These are phyloP conservation scores for Ilyonectria destructans DNA, from an alignment of 2,329 filamentous ascomycete genomes.

Conservation along the genomic window DNA sequence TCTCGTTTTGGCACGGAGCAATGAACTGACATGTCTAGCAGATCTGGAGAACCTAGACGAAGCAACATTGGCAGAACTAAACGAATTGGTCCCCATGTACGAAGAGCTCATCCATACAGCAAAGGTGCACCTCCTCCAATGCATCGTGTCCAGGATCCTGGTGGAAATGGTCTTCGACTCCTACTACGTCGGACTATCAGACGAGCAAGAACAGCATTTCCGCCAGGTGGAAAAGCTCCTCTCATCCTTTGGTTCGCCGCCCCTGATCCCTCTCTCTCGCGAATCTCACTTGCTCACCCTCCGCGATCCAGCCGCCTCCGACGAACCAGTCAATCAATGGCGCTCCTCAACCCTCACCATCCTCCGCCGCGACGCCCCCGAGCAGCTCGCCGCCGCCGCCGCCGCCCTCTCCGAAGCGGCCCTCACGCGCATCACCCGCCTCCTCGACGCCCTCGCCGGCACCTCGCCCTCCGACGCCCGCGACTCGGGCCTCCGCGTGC, in stretches of 20 bases:
- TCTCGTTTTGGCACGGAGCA: not conserved
- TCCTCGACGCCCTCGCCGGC: constrained; percentile 67
- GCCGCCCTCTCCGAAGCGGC: constrained; percentile 60
- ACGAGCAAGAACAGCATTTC: constrained; percentile 68
- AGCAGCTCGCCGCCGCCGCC: constrained; percentile 65
- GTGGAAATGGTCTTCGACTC: constrained; percentile 74
- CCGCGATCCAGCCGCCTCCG: constrained; percentile 56
- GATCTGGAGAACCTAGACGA: constrained; percentile 63
- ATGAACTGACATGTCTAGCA: constrained; percentile 43
- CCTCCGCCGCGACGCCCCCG: constrained; percentile 68
- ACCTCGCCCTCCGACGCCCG: constrained; percentile 60
- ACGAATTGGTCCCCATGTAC: constrained; percentile 71
- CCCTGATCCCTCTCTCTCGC: not conserved
- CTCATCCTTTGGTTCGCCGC: constrained; percentile 46
- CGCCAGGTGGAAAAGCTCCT: constrained; percentile 62
- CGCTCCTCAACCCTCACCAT: constrained; percentile 76
- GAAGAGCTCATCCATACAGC: constrained; percentile 67
- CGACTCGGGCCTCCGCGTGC: constrained; percentile 68
- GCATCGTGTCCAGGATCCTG: constrained; percentile 72
- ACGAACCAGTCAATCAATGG: constrained; percentile 76
- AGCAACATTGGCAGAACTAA: constrained; percentile 60
- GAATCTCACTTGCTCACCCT: constrained; percentile 17
- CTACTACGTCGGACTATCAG: constrained; percentile 76
- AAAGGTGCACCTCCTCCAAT: constrained; percentile 76
- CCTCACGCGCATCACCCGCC: constrained; percentile 63